Evolutionary conservation across 768 basidiomycete species (phyloP).

Genomic region (Lentinula sp.): DNA sequence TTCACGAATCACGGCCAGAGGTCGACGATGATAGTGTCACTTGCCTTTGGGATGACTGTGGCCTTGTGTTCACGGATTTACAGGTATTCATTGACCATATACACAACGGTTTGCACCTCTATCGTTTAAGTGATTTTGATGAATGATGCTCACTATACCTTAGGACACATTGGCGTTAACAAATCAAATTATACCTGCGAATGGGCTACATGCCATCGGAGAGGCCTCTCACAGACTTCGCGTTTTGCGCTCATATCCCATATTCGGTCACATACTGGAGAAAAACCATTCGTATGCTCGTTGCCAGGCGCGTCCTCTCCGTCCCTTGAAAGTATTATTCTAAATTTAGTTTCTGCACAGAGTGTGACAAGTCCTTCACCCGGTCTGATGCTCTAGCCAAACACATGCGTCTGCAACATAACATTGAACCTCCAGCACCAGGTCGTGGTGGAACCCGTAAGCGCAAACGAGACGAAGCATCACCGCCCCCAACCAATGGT

Average conservation of each 20-base stretch:
- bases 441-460: constrained; percentile 66
- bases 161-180: constrained; percentile 79
- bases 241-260: constrained; percentile 90
- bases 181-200: constrained; percentile 86
- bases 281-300: constrained; percentile 86
- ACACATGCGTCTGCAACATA: constrained; percentile 87
- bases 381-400: constrained; percentile 92
- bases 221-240: constrained; percentile 80
- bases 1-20: constrained; percentile 9
- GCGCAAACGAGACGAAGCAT: constrained; percentile 48
- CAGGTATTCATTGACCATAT: constrained; percentile 78
- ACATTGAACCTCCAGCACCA: constrained; percentile 67
- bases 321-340: constrained; percentile 5
- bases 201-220: constrained; percentile 78
- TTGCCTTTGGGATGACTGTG: constrained; percentile 85
- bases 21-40: constrained; percentile 47
- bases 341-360: constrained; percentile 29
- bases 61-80: constrained; percentile 63
- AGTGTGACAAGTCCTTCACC: constrained; percentile 93
- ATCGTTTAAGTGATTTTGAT: not conserved
- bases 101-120: constrained; percentile 55
- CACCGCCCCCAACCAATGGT: constrained; percentile 13
- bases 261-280: constrained; percentile 88
- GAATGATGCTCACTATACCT: constrained; percentile 4
- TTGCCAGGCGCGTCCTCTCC: constrained; percentile 54